Percentiles rank a stretch among this genome's conserved stretches.
These are phyloP conservation scores for Toxicodendron radicans DNA, from an alignment of 345 rosid species.

Conservation along the genomic window DNA sequence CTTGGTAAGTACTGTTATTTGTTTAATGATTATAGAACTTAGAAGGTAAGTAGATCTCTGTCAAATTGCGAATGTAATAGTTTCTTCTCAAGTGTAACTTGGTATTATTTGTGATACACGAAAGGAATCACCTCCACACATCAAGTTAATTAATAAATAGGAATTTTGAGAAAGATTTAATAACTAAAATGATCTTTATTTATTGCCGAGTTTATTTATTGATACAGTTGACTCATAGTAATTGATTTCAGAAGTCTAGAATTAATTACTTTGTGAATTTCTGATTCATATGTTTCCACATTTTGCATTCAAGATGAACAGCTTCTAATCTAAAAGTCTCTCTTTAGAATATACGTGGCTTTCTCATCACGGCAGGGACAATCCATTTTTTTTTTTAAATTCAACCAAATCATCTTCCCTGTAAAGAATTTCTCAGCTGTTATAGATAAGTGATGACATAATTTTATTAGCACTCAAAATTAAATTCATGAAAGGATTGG, in stretches of 20 bases:
- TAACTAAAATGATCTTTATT: too few species aligned
- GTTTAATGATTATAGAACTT: slow-evolving; percentile 17
- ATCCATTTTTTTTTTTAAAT: background rate
- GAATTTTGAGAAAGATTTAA: too few species aligned
- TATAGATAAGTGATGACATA: background rate
- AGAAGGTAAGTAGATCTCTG: slow-evolving; percentile 33
- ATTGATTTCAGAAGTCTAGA: background rate
- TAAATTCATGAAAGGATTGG: background rate
- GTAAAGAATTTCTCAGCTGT: background rate
- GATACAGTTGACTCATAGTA: background rate
- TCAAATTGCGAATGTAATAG: slow-evolving; percentile 23
- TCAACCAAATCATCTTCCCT: background rate
- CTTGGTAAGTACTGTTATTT: slow-evolving; percentile 13
- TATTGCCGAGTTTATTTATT: too few species aligned
- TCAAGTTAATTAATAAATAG: too few species aligned
- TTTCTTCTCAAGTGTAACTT: slow-evolving; percentile 5
- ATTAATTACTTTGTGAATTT: background rate
- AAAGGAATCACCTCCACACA: background rate
- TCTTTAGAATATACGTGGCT: background rate
- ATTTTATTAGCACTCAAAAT: background rate
- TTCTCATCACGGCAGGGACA: background rate
- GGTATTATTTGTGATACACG: slow-evolving; percentile 5
- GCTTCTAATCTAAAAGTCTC: background rate
- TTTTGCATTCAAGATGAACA: background rate
- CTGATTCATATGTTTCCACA: background rate